Evolutionary conservation across 2,329 filamentous ascomycete genomes (phyloP), one percentile per base, ranked within the genome.

Genomic region (Claviceps humidiphila): DNA sequence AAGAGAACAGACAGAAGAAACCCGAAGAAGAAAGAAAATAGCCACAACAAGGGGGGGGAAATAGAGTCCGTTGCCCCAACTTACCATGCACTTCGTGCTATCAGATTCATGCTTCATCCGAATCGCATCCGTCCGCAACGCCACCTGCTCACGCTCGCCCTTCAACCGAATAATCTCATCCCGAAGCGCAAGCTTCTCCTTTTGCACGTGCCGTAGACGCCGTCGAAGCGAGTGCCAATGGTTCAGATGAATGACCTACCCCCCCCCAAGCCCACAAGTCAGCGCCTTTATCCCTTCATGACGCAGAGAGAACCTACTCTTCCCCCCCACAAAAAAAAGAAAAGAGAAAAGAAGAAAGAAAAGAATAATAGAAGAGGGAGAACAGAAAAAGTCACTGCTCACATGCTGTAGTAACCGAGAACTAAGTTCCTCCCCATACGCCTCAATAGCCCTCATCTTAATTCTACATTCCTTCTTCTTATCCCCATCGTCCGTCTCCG

Each of bases 121-220:
- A n/a, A 83, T 69, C 7, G 78, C 77, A 56, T 85, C 81, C 72
- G 81, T 82, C 43, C 74, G 75, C 17, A 84, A 64, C 5, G 76
- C 78, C 7, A 84, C 75, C 57, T 83, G 74, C 58, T 84, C 79
- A 50, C 79, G 70, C 65, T 84, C 80, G 22, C 71, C 69, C 46
- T 77, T 74, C 53, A 84, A 70, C 1, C 72, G 71, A 30, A 83
- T 61, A n/a, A 85, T 79, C 37, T 82, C 77, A 13, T 80, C 74
- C 45, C 81, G 74, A 17, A 84, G 64, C 0, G 67, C 62, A 3
- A 81, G 63, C 61, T 77, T 82, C 59, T 80, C 75, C 55, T 72
- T 77, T 53, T 82, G 76, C 9, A 75, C 74, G 8, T 77, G 70
- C 14, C 75, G 73, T 47, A 84, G 71, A 14, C 80, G 74, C 59